These are phyloP conservation scores for Clonostachys rhizophaga DNA, from an alignment of 2,329 filamentous ascomycete genomes.

Conservation along the genomic window DNA sequence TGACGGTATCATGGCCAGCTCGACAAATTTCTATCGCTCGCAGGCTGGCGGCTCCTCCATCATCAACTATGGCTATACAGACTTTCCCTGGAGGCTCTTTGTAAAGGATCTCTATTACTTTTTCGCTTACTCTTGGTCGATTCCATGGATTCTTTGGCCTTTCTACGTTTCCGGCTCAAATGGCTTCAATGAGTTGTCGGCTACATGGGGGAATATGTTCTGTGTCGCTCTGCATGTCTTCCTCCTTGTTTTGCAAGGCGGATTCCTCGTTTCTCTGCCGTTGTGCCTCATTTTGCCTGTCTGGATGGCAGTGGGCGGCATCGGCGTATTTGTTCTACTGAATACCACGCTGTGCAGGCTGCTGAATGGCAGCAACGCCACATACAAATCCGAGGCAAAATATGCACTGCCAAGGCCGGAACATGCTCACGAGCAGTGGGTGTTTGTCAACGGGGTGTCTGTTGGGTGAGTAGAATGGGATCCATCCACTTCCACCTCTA, in stretches of 20 bases:
- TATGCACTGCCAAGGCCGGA: conserved; percentile 43
- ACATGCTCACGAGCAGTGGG: conserved; percentile 65
- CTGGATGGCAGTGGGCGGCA: conserved; percentile 28
- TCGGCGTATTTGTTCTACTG: conserved; percentile 38
- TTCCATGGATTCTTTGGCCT: conserved; percentile 60
- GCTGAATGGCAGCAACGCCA: conserved; percentile 43
- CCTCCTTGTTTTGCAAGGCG: conserved; percentile 53
- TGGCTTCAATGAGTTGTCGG: conserved; percentile 60
- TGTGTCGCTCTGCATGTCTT: conserved; percentile 53
- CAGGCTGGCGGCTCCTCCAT: conserved; percentile 53
- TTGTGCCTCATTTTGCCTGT: conserved; percentile 39
- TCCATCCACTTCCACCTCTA: not conserved
- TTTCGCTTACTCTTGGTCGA: conserved; percentile 46
- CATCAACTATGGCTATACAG: conserved; percentile 58
- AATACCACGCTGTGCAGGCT: conserved; percentile 45
- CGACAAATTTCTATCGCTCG: conserved; percentile 51
- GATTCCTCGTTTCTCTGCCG: conserved; percentile 56
- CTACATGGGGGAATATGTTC: conserved; percentile 49
- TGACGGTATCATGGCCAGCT: conserved; percentile 14
- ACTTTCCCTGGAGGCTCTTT: conserved; percentile 45
- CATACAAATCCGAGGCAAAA: conserved; percentile 46
- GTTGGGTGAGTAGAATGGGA: conserved; percentile 40
- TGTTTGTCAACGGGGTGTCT: conserved; percentile 74
- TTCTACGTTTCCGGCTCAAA: conserved; percentile 45
- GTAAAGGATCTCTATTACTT: conserved; percentile 50